phyloP scores from a whole-genome alignment of 1,284 basidiomycete species.

The Fomitopsis schrenkii region DNA sequence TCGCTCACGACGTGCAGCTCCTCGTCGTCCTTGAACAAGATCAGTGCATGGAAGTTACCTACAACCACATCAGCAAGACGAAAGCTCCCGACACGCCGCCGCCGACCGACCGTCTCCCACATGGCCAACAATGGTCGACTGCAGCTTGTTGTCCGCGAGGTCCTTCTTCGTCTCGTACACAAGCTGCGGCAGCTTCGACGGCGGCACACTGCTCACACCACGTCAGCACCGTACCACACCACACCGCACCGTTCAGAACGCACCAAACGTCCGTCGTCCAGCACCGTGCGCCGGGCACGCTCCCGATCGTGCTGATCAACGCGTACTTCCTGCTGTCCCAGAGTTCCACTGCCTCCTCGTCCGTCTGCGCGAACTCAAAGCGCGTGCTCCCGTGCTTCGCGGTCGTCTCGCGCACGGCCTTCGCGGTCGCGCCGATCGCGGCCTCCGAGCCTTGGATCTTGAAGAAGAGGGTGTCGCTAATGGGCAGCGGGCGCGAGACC shows the following conservation, averaged over 20 bases:
- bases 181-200: slow-evolving; percentile 64
- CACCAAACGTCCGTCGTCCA: slow-evolving; percentile 91
- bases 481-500: slow-evolving; percentile 58
- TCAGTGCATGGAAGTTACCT: slow-evolving; percentile 67
- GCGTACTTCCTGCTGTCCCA: slow-evolving; percentile 91
- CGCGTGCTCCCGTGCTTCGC: slow-evolving; percentile 63
- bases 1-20: slow-evolving; percentile 53
- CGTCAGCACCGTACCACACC: too few relatives aligned
- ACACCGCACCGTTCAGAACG: slow-evolving; percentile 2
- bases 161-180: slow-evolving; percentile 78
- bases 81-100: slow-evolving; percentile 19
- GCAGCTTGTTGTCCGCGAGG: slow-evolving; percentile 54
- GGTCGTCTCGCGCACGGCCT: slow-evolving; percentile 56
- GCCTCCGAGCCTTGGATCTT: slow-evolving; percentile 78
- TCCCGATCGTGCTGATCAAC: slow-evolving; percentile 66
- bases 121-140: slow-evolving; percentile 78
- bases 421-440: slow-evolving; percentile 60
- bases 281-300: slow-evolving; percentile 56
- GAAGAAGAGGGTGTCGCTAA: slow-evolving; percentile 83
- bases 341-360: slow-evolving; percentile 74
- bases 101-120: slow-evolving; percentile 73
- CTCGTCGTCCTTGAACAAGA: slow-evolving; percentile 60
- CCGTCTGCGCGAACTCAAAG: slow-evolving; percentile 76
- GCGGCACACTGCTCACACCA: slow-evolving; percentile 63
- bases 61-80: slow-evolving; percentile 10